Conservation (phyloP, 495 filamentous ascomycete genomes). For the Rusavskia elegans region DNA sequence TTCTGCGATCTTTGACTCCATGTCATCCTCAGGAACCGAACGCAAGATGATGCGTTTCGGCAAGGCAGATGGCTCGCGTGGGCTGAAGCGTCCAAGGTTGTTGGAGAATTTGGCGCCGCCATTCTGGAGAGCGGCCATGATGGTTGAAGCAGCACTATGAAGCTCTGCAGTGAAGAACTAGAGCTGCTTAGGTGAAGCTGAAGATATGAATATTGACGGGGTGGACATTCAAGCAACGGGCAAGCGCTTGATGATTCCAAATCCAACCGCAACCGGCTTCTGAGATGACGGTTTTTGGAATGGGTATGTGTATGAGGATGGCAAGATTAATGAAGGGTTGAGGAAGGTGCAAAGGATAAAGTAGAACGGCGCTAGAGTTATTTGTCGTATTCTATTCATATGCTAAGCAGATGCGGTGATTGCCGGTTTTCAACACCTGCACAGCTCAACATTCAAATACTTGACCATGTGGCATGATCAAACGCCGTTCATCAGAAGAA, state of each 20-base stretch:
- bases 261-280: neutral
- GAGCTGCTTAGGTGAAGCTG: neutral
- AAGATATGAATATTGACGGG: conserved; percentile 19
- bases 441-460: neutral
- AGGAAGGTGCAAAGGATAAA: neutral
- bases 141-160: neutral
- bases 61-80: conserved; percentile 8
- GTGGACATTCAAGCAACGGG: conserved; percentile 11
- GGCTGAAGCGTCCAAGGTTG: conserved; percentile 1
- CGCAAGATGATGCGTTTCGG: conserved; percentile 11
- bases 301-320: neutral
- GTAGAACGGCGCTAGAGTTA: neutral
- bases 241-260: neutral
- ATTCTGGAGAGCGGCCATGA: neutral
- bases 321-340: neutral
- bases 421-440: neutral
- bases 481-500: too few relatives aligned
- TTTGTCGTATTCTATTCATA: neutral
- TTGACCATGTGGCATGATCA: too few relatives aligned
- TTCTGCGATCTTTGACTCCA: conserved; percentile 9
- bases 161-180: neutral
- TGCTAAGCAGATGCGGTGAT: neutral
- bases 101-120: conserved; percentile 20
- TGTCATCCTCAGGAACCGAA: conserved; percentile 16
- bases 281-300: neutral